Conservation (phyloP, 129 eudicot species). For the carrot (Daucus carota) region DH1_v3.0 NC_030384.2:31755501-31756000, state of each 20-base stretch:
- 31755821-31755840: neutral
- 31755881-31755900: neutral
- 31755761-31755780: neutral
- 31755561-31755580: neutral
- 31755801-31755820: neutral
- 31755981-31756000: slow-evolving; percentile 49
- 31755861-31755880: neutral
- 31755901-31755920: neutral
- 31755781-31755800: neutral
- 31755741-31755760: neutral
- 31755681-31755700: neutral
- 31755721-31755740: neutral
- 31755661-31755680: neutral
- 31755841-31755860: neutral
- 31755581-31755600: neutral
- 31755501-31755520: neutral
- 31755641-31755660: no score
- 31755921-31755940: neutral
- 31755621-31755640: neutral
- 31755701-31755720: neutral
- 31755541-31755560: neutral
- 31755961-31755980: slow-evolving; percentile 43
- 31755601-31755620: neutral
- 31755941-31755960: neutral
- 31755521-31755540: neutral